These are phyloP conservation scores for Globisporangium splendens DNA, from an alignment of 352 stramenopile species.

Conservation along the genomic window DNA sequence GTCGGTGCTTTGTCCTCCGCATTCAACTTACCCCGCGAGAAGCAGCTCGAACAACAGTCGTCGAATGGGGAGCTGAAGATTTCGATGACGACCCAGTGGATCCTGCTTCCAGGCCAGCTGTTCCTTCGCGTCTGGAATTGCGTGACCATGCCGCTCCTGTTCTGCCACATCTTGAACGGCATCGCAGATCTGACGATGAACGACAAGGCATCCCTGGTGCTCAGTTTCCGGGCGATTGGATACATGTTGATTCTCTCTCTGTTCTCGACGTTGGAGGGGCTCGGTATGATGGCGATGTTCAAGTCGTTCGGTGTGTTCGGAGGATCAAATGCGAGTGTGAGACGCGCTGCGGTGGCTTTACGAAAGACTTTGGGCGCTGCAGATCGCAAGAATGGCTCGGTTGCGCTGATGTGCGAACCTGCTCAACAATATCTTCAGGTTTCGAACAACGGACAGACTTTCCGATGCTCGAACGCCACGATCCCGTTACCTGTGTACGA, in stretches of 20 bases:
- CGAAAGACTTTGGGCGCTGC: slow-evolving; percentile 18
- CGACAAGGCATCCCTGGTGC: slow-evolving; percentile 24
- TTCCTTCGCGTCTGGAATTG: slow-evolving; percentile 49
- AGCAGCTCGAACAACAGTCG: slow-evolving; percentile 18
- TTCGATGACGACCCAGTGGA: slow-evolving; percentile 24
- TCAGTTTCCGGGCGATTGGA: slow-evolving; percentile 32
- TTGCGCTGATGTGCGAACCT: slow-evolving; percentile 32
- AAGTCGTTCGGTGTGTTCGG: slow-evolving; percentile 26
- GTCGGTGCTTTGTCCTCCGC: slow-evolving; percentile 16
- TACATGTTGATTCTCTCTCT: slow-evolving; percentile 29
- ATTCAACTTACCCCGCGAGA: slow-evolving; percentile 24
- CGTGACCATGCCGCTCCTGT: slow-evolving; percentile 32
- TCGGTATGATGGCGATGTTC: slow-evolving; percentile 27
- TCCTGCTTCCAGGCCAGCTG: slow-evolving; percentile 38
- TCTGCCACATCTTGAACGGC: slow-evolving; percentile 44
- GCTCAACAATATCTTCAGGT: slow-evolving; percentile 36
- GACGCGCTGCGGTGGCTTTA: slow-evolving; percentile 7
- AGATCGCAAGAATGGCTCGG: slow-evolving; percentile 16
- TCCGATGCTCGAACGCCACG: slow-evolving; percentile 42
- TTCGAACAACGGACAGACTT: slow-evolving; percentile 19
- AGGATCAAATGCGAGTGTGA: slow-evolving; percentile 4
- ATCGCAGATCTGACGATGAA: slow-evolving; percentile 42
- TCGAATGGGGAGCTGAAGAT: slow-evolving; percentile 30
- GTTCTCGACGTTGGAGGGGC: slow-evolving; percentile 31
- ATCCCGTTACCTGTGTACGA: slow-evolving; percentile 35